Evolutionary conservation across 306 rosid species (phyloP), one percentile per base, ranked within the genome.

Genomic region (Ochetophila trinervis): DNA sequence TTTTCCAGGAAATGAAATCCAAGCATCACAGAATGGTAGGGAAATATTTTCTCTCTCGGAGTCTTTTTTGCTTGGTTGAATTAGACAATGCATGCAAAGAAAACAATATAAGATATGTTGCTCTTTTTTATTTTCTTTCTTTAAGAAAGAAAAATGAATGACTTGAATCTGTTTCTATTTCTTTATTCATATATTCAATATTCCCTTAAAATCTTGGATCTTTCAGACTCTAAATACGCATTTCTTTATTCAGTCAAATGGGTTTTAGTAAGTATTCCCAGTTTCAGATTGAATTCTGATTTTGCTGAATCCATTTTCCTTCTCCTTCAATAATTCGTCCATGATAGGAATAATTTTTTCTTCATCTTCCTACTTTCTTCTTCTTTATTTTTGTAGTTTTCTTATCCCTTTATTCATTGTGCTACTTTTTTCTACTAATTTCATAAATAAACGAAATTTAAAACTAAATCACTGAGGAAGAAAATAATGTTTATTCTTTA

Each of bases 1-100:
- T 69, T 21, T 23, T 53, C 76, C 79, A 8, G 73, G 7, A 42
- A 65, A 49, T 37, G 66, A 55, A 15, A 60, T 11, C 63, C 76
- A 63, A 18, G 20, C 66, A 2, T 37, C 67, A 63, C 74, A 50
- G 0, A 73, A 76, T 57, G 87, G 87, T 79, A 49, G 58, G 75
- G 0, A 40, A 10, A 18, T 15, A 36, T 55, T 0, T 14, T 20
- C 57, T 13, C 40, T 59, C 14, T 32, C 27, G 8, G 12, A 16
- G 5, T 17, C 22, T 27, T 30, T 52, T 62, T 48, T 36, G 6
- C 16, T 57, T 49, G 57, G n/a, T 68, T 63, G 35, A 57, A 34
- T 47, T 16, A n/a, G 61, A 49, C 58, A 15, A 48, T 20, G 59
- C 11, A 2, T 14, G 14, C 17, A 56, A 56, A 50, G 9, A 48